Percentiles rank a stretch among this genome's conserved stretches.
Conservation (phyloP, 805 yeast genomes). For the Metschnikowia gruessii region DNA sequence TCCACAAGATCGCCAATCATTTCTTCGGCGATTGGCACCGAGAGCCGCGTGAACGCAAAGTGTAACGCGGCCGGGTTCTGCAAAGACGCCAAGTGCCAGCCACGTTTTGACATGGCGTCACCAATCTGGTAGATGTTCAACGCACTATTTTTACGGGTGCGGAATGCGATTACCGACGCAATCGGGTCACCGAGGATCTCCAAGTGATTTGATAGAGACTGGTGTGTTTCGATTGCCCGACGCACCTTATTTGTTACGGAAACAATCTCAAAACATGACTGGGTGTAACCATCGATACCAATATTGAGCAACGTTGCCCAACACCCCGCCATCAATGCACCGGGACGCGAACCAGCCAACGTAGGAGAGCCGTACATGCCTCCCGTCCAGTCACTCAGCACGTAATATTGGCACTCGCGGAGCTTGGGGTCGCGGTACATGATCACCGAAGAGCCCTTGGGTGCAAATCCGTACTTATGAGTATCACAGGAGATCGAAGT, state of each 20-base stretch:
- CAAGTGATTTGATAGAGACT: conserved; percentile 50
- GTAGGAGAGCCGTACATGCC: conserved; percentile 97
- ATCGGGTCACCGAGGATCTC: conserved; percentile 81
- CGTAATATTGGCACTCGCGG: conserved; percentile 79
- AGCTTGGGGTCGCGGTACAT: conserved; percentile 75
- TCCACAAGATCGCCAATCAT: conserved; percentile 51
- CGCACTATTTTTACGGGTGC: conserved; percentile 34
- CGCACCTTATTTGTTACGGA: conserved; percentile 59
- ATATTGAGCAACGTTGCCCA: conserved; percentile 89
- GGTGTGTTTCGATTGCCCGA: conserved; percentile 40
- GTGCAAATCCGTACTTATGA: conserved; percentile 98
- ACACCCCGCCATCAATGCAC: conserved; percentile 96
- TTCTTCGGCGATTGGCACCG: conserved; percentile 58
- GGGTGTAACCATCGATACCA: conserved; percentile 79
- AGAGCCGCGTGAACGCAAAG: conserved; percentile 77
- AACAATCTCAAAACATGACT: conserved; percentile 66
- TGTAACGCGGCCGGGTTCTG: conserved; percentile 92
- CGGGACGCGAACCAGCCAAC: conserved; percentile 94
- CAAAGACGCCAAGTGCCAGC: conserved; percentile 88
- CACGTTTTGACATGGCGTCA: conserved; percentile 62
- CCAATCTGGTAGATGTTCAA: conserved; percentile 74
- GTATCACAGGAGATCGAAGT: conserved; percentile 98
- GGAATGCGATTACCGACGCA: conserved; percentile 79
- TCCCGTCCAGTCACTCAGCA: conserved; percentile 85
- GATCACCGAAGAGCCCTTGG: conserved; percentile 90